Evolutionary conservation across 139 green algal genomes (phyloP).

Genomic region (Yamagishiella unicocca): DNA sequence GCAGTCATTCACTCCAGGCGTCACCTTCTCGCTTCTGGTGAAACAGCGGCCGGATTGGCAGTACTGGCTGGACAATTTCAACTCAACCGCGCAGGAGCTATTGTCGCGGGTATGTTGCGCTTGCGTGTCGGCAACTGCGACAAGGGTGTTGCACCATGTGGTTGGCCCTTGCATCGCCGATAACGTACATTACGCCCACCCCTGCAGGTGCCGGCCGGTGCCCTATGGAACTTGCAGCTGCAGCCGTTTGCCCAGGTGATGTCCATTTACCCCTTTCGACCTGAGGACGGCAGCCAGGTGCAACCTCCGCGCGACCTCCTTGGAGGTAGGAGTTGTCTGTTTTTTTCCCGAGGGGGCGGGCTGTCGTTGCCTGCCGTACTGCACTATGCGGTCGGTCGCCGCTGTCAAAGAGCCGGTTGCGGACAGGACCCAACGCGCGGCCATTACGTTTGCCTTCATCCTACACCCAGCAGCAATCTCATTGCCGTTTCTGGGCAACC

Average conservation of each 20-base stretch:
- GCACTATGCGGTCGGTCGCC: no score
- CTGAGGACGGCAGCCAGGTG: conserved; percentile 38
- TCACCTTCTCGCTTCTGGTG: conserved; percentile 29
- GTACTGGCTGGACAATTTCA: conserved; percentile 39
- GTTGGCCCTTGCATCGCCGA: neutral
- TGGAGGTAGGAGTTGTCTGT: conserved; percentile 15
- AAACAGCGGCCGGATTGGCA: conserved; percentile 28
- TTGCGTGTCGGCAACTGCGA: neutral
- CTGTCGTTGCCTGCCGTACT: neutral
- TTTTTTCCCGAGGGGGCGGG: neutral
- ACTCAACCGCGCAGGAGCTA: conserved; percentile 25
- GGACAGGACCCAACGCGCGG: no score
- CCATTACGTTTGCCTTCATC: no score
- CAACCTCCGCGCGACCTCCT: conserved; percentile 31
- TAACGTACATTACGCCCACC: neutral
- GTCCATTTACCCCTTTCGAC: conserved; percentile 50
- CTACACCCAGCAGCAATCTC: no score
- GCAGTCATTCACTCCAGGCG: conserved; percentile 37
- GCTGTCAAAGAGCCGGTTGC: no score
- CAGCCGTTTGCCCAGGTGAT: conserved; percentile 52
- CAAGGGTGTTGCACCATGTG: neutral
- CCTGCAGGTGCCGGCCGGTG: neutral
- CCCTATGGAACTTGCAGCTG: conserved; percentile 58
- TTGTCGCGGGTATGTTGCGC: conserved; percentile 2
- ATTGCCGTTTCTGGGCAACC: neutral